phyloP scores from a whole-genome alignment of 345 rosid genomes.

The Euclidium syriacum region DNA sequence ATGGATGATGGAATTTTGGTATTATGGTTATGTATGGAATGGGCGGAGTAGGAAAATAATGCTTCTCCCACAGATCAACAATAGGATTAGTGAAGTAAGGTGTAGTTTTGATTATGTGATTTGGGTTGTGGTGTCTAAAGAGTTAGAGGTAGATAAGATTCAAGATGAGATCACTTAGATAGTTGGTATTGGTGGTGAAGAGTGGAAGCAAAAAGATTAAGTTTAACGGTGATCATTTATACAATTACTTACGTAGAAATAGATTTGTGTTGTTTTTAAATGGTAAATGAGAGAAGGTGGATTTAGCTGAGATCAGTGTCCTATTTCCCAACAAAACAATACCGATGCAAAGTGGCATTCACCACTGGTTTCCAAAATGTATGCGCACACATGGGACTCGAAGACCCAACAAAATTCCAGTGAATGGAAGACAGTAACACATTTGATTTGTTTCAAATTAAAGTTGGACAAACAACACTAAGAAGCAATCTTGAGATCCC shows the following conservation, averaged over 20 bases:
- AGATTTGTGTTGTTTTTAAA: constrained; percentile 11
- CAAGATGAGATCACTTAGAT: background rate
- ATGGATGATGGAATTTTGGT: background rate
- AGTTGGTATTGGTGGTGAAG: background rate
- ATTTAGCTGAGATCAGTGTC: background rate
- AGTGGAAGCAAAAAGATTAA: background rate
- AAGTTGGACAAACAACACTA: background rate
- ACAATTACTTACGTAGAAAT: background rate
- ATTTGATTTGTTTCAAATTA: background rate
- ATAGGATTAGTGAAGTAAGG: background rate
- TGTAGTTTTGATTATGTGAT: constrained; percentile 1
- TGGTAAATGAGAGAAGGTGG: background rate
- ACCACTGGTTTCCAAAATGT: background rate
- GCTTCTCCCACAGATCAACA: constrained; percentile 6
- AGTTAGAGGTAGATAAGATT: background rate
- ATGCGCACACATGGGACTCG: background rate
- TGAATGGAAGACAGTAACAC: background rate
- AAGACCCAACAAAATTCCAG: background rate
- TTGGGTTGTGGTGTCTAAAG: constrained; percentile 1
- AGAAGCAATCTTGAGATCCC: constrained; percentile 1
- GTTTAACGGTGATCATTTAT: background rate
- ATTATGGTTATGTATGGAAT: background rate
- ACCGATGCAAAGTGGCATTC: too few species aligned
- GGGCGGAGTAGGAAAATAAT: constrained; percentile 21
- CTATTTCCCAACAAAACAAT: background rate